Evolutionary conservation across 164 flowering plant species (phyloP), one percentile per base, ranked within the genome.

Genomic region (Annona cherimola): DNA sequence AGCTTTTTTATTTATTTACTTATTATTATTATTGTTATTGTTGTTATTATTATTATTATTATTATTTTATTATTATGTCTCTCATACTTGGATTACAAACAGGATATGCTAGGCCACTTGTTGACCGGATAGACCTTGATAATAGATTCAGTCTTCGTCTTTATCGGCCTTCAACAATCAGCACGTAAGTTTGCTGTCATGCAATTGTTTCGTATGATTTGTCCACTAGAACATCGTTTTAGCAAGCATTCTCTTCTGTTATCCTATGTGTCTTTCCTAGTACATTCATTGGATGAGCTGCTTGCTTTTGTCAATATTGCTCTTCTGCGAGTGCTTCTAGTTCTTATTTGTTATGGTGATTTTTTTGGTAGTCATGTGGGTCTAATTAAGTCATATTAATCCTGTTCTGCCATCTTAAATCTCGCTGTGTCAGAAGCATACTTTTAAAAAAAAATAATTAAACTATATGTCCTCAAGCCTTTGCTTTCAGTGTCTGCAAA

Each of bases 81-180:
- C 16, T 71, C 35, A 65, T 75, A 4, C 63, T 79, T 63, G 57
- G 65, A 42, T 19, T 18, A 42, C 18, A 6, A 66, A 60, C 88
- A 93, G 98, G 94, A 57, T 93, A 93, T 84, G 98, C 98, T 68
- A 88, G 92, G 61, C 96, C 98, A 40, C 94, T 93, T 71, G 93
- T 93, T 79, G 98, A 93, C 76, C 86, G 81, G 71, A 89, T 93
- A 79, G 98, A 93, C 68, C 69, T 39, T n/a, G 86, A 80, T 45
- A 88, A 86, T 61, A 73, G 79, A 59, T 82, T 93, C 74, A 66
- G 88, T 68, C 84, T 64, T 72, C 88, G 98, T n/a, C 91, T 93
- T 70, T 93, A 93, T 74, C 82, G 98, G 73, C 98, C 96, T 74
- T 87, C 96, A 64, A 93, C 98, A 18, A 82, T 64, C 69, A 88